These are phyloP conservation scores for Aspergillus viridinutans DNA, from an alignment of 2,329 filamentous ascomycete genomes.

Conservation along the genomic window DNA sequence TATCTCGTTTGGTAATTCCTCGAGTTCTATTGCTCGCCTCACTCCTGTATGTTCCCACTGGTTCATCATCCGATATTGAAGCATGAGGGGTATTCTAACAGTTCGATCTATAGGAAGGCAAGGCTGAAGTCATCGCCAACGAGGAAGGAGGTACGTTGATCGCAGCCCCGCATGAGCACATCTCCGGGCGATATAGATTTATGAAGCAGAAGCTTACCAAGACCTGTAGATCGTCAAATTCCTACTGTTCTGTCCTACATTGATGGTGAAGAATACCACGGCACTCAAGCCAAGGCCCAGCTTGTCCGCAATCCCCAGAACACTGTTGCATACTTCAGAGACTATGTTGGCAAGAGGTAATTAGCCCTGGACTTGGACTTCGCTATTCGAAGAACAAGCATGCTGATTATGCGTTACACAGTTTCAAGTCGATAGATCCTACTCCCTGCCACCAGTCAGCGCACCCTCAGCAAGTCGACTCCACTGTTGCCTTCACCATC, in stretches of 20 bases:
- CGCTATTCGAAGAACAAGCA: not conserved
- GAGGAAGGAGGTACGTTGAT: conserved; percentile 79
- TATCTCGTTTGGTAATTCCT: conserved; percentile 96
- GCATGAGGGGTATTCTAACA: not conserved
- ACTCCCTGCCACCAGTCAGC: conserved; percentile 91
- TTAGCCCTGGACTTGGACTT: not conserved
- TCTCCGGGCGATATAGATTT: not conserved
- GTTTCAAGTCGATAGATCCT: conserved; percentile 92
- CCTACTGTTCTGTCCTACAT: conserved; percentile 92
- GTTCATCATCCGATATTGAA: not conserved
- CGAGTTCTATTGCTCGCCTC: conserved; percentile 94
- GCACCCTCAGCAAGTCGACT: conserved; percentile 73
- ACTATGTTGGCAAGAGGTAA: conserved; percentile 91
- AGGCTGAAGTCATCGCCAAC: conserved; percentile 96
- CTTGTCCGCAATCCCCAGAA: conserved; percentile 88
- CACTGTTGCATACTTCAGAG: conserved; percentile 92
- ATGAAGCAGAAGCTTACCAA: conserved; percentile 15
- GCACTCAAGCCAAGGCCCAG: conserved; percentile 90
- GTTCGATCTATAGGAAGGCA: conserved; percentile 63
- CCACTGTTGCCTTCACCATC: conserved; percentile 74
- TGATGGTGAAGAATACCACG: conserved; percentile 93
- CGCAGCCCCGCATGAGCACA: conserved; percentile 1
- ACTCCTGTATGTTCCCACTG: conserved; percentile 48
- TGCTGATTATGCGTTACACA: conserved; percentile 24
- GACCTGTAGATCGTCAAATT: conserved; percentile 78